Conservation (phyloP, 495 filamentous ascomycete genomes). For the Neurospora sp. region DNA sequence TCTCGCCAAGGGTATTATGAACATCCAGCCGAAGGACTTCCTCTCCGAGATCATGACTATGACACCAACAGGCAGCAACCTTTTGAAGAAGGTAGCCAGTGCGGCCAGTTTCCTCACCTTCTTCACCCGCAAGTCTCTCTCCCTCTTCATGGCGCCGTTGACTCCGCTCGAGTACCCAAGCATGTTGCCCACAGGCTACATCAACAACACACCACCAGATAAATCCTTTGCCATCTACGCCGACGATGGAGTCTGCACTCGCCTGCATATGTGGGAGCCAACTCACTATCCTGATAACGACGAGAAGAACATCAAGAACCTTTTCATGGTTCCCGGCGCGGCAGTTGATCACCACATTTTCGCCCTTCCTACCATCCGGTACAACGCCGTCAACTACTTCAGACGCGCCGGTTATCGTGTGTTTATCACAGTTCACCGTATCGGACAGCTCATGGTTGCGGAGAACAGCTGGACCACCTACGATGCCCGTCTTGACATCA, state of each 20-base stretch:
- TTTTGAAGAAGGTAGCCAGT: conserved; percentile 31
- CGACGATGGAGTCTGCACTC: conserved; percentile 42
- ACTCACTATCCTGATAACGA: conserved; percentile 19
- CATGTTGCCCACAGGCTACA: conserved; percentile 34
- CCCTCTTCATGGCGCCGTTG: conserved; percentile 47
- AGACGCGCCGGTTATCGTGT: conserved; percentile 47
- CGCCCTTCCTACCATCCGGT: conserved; percentile 53
- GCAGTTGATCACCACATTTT: conserved; percentile 55
- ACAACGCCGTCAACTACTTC: conserved; percentile 58
- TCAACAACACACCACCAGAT: conserved; percentile 36
- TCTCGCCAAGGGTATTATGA: conserved; percentile 50
- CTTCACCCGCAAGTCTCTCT: conserved; percentile 45
- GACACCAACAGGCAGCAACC: conserved; percentile 35
- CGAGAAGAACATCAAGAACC: conserved; percentile 27
- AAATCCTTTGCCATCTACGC: conserved; percentile 32
- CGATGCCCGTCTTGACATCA: conserved; percentile 53
- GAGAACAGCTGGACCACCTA: conserved; percentile 47
- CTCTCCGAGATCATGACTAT: conserved; percentile 47
- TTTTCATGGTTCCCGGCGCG: conserved; percentile 54
- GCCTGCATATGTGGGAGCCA: conserved; percentile 47
- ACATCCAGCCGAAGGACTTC: conserved; percentile 47
- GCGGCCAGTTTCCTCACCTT: conserved; percentile 44
- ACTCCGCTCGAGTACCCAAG: conserved; percentile 43
- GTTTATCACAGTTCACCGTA: conserved; percentile 50
- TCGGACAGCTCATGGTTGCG: conserved; percentile 44